Conservation (phyloP, 2,329 filamentous ascomycete genomes). For the Pseudogymnoascus sp. region DNA sequence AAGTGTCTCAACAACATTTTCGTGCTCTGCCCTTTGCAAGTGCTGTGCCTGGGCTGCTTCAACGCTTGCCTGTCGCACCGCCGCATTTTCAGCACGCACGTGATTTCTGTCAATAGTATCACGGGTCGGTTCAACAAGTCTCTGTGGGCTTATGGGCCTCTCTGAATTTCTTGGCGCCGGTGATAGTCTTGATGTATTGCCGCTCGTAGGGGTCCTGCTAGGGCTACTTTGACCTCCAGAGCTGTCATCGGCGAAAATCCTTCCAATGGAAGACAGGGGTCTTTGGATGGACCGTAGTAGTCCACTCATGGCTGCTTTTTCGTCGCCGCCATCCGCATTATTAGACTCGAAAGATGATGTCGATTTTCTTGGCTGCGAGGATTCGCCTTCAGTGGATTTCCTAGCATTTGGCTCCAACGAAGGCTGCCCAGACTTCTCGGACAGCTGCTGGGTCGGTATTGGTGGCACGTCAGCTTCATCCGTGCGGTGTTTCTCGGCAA, state of each 20-base stretch:
- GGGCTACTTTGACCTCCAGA: slow-evolving; percentile 25
- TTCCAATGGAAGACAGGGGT: slow-evolving; percentile 82
- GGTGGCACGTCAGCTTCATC: slow-evolving; percentile 38
- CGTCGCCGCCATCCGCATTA: slow-evolving; percentile 50
- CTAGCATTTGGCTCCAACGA: slow-evolving; percentile 51
- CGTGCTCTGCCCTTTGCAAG: slow-evolving; percentile 77
- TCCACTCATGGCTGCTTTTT: slow-evolving; percentile 75
- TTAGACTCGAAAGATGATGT: slow-evolving; percentile 48
- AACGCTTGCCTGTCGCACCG: slow-evolving; percentile 81
- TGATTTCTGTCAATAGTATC: slow-evolving; percentile 13
- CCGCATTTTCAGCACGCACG: slow-evolving; percentile 75
- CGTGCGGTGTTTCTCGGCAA: slow-evolving; percentile 77
- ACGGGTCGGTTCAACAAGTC: slow-evolving; percentile 19
- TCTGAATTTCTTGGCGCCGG: slow-evolving; percentile 25
- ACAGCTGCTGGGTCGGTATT: slow-evolving; percentile 29
- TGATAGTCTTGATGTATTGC: slow-evolving; percentile 32
- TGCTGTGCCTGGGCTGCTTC: slow-evolving; percentile 82
- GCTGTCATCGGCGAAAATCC: slow-evolving; percentile 77
- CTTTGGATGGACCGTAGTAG: slow-evolving; percentile 85
- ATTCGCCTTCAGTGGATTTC: slow-evolving; percentile 53
- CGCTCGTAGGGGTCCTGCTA: slow-evolving; percentile 39
- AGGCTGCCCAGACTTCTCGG: slow-evolving; percentile 42
- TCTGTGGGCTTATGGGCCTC: slow-evolving; percentile 18
- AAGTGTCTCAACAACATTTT: slow-evolving; percentile 86
- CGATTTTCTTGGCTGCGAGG: slow-evolving; percentile 49